Percentiles rank a stretch among this genome's conserved stretches.
Evolutionary conservation across 192 early-diverging fungal species (phyloP).

Genomic region (Coemansia sp.): DNA sequence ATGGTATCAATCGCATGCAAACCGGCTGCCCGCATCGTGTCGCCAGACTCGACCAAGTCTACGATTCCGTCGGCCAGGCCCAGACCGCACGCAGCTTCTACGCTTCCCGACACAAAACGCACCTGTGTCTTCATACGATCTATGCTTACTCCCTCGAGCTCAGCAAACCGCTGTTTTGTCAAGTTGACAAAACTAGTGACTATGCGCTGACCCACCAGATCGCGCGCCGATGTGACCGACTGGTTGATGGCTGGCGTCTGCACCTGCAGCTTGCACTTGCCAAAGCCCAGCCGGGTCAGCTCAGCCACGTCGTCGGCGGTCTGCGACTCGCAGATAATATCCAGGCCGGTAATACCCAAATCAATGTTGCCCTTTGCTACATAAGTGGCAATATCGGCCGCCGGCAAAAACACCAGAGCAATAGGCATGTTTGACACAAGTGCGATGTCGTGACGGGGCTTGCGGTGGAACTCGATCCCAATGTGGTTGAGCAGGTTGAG

Average conservation of each 20-base stretch:
- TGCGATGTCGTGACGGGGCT: constrained; percentile 95
- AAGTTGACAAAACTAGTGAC: constrained; percentile 88
- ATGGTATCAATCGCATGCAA: constrained; percentile 85
- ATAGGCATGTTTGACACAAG: constrained; percentile 90
- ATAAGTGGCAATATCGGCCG: constrained; percentile 93
- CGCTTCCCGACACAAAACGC: constrained; percentile 86
- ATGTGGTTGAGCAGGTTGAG: constrained; percentile 78
- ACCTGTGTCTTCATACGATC: constrained; percentile 64
- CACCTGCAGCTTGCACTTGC: constrained; percentile 87
- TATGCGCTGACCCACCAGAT: constrained; percentile 83
- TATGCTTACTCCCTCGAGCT: constrained; percentile 65
- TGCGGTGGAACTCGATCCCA: constrained; percentile 94
- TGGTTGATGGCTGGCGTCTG: constrained; percentile 75
- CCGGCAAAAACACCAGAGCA: constrained; percentile 92
- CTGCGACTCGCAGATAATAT: constrained; percentile 86
- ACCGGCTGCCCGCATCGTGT: constrained; percentile 99
- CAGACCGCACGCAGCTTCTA: constrained; percentile 94
- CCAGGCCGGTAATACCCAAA: constrained; percentile 94
- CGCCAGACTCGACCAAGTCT: constrained; percentile 83
- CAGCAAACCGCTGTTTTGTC: constrained; percentile 64
- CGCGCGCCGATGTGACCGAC: constrained; percentile 47
- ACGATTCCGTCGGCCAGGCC: constrained; percentile 96
- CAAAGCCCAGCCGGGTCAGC: constrained; percentile 82
- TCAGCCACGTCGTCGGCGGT: constrained; percentile 66
- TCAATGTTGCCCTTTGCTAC: constrained; percentile 95